A percentile compares a stretch with the other conserved stretches of the same genome.
Conservation (phyloP, 768 basidiomycete genomes). For the Lanmaoa rubissima region DNA sequence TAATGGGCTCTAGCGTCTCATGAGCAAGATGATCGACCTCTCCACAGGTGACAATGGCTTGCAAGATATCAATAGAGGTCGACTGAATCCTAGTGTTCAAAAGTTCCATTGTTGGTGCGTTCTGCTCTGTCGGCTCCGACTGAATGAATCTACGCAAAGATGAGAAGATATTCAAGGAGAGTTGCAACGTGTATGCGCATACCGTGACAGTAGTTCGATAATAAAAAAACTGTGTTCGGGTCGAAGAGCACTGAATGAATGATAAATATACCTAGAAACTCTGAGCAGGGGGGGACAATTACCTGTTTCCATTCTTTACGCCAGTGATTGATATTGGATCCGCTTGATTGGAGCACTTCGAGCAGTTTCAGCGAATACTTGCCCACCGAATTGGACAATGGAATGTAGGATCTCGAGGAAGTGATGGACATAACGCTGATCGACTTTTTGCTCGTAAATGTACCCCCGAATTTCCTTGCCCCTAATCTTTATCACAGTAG, state of each 20-base stretch:
- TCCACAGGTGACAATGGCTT: conserved; percentile 77
- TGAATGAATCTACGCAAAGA: conserved; percentile 58
- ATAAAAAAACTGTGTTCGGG: conserved; percentile 64
- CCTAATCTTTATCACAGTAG: conserved; percentile 49
- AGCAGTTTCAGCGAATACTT: conserved; percentile 79
- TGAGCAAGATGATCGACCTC: conserved; percentile 64
- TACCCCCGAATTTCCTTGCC: conserved; percentile 68
- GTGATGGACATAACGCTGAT: conserved; percentile 71
- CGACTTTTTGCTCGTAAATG: conserved; percentile 70
- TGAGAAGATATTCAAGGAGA: not conserved
- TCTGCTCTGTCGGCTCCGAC: conserved; percentile 63
- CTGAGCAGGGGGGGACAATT: conserved; percentile 17
- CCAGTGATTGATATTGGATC: conserved; percentile 60
- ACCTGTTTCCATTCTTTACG: conserved; percentile 63
- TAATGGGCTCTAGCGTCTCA: conserved; percentile 63
- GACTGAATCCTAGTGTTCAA: conserved; percentile 69
- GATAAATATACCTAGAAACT: conserved; percentile 7
- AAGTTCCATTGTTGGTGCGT: conserved; percentile 52
- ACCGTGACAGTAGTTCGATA: conserved; percentile 79
- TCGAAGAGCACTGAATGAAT: conserved; percentile 35
- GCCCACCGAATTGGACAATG: conserved; percentile 84
- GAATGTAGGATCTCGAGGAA: conserved; percentile 75
- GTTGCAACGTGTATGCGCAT: conserved; percentile 40
- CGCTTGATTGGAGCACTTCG: conserved; percentile 61
- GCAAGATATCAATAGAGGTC: conserved; percentile 75